These are phyloP conservation scores for Eucalyptus leucophloia DNA, from an alignment of 345 rosid genomes.

Conservation along the genomic window DNA sequence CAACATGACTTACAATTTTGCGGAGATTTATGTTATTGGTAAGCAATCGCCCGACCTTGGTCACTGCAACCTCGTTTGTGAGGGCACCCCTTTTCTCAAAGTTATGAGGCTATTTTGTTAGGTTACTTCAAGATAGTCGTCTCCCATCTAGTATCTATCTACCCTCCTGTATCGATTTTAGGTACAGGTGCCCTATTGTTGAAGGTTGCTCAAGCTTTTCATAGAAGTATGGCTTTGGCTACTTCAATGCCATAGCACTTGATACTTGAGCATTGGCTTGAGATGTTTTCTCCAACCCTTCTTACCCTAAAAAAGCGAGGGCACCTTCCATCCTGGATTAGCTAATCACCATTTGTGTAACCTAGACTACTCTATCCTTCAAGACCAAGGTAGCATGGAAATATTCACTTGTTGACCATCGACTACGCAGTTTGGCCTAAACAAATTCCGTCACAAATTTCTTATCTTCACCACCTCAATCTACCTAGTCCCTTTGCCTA, in stretches of 20 bases:
- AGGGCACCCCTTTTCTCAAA: neutral
- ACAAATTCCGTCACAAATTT: neutral
- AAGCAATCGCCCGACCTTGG: neutral
- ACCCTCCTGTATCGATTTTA: neutral
- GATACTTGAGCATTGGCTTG: neutral
- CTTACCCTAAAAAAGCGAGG: neutral
- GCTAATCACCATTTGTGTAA: neutral
- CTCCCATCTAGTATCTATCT: neutral
- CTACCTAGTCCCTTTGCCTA: neutral
- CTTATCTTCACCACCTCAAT: neutral
- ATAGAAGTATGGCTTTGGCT: neutral
- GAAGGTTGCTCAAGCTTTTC: neutral
- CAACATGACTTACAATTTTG: neutral
- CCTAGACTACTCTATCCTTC: neutral
- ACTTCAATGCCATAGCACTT: neutral
- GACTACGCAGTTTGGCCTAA: neutral
- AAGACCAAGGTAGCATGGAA: neutral
- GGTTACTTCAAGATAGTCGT: neutral
- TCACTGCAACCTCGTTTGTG: neutral
- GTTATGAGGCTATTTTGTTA: neutral
- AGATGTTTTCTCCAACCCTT: neutral
- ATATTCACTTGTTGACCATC: neutral
- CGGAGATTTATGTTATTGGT: neutral
- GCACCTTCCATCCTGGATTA: neutral
- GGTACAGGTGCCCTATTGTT: neutral